Percentiles rank a stretch among this genome's conserved stretches.
These are phyloP conservation scores for Scheffersomyces insectosa DNA, from an alignment of 1,139 yeast genomes.

Conservation along the genomic window DNA sequence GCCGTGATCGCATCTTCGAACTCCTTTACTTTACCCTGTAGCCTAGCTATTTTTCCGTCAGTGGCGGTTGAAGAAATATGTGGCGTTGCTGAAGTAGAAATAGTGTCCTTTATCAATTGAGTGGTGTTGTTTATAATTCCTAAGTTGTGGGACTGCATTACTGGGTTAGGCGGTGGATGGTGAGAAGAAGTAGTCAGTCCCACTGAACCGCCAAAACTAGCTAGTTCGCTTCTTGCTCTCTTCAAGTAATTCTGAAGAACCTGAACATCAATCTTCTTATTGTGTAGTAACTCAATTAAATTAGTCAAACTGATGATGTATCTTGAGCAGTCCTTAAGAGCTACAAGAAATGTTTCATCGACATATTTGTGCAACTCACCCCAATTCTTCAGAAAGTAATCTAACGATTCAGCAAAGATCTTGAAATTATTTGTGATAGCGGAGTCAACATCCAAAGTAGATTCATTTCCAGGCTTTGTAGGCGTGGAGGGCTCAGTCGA, in stretches of 20 bases:
- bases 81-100: conserved; percentile 45
- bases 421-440: conserved; percentile 33
- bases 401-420: conserved; percentile 45
- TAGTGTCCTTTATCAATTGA: conserved; percentile 46
- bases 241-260: conserved; percentile 76
- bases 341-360: conserved; percentile 80
- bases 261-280: conserved; percentile 87
- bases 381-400: conserved; percentile 51
- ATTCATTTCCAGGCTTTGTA: conserved; percentile 13
- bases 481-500: conserved; percentile 8
- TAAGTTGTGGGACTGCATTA: conserved; percentile 18
- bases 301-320: conserved; percentile 76
- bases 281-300: conserved; percentile 81
- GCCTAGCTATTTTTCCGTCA: conserved; percentile 35
- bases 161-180: conserved; percentile 38
- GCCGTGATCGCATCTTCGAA: conserved; percentile 56
- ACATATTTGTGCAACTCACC: conserved; percentile 52
- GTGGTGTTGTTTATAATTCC: conserved; percentile 48
- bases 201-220: conserved; percentile 10
- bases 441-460: conserved; percentile 8
- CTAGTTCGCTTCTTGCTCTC: conserved; percentile 67
- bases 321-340: conserved; percentile 84
- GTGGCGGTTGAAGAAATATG: conserved; percentile 42
- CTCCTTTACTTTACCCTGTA: conserved; percentile 33
- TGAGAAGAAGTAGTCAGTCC: conserved; percentile 11